Conservation (phyloP, 2,329 filamentous ascomycete genomes). For the Cladosporium sp. region DNA sequence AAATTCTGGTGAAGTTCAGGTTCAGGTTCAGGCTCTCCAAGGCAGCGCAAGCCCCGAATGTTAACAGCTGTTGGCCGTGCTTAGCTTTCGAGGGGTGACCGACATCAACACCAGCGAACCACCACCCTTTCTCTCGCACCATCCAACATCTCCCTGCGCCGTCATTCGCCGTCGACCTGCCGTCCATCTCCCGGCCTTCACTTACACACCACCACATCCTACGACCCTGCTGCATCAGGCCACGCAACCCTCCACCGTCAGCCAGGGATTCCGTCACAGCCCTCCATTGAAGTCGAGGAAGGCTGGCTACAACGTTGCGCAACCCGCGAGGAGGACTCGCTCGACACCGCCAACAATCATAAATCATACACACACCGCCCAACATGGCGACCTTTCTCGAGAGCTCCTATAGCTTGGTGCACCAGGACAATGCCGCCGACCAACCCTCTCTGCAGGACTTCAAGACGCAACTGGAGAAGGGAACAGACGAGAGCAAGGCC, state of each 20-base stretch:
- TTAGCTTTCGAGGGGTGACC: conserved; percentile 5
- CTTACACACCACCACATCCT: neutral
- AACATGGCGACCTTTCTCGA: conserved; percentile 94
- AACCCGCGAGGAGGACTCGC: conserved; percentile 26
- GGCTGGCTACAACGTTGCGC: conserved; percentile 23
- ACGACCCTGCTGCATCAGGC: neutral
- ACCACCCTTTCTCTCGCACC: neutral
- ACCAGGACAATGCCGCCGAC: conserved; percentile 94
- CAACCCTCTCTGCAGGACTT: conserved; percentile 86
- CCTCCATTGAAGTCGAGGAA: conserved; percentile 14
- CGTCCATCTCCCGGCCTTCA: neutral
- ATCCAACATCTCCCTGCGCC: neutral
- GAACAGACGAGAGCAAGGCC: conserved; percentile 35
- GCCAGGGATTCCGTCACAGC: neutral
- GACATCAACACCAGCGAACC: conserved; percentile 7
- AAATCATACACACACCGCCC: conserved; percentile 25
- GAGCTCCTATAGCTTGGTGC: conserved; percentile 91
- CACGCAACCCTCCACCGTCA: conserved; percentile 5
- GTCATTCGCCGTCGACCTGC: neutral
- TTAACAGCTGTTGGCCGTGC: conserved; percentile 10
- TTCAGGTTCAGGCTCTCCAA: neutral
- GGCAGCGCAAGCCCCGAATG: too few species aligned
- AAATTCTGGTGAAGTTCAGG: too few species aligned
- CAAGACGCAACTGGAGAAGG: conserved; percentile 55
- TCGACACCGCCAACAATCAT: conserved; percentile 8